Base-by-base conservation (phyloP, 768 basidiomycete genomes). In the Infundibulicybe gibba region DNA sequence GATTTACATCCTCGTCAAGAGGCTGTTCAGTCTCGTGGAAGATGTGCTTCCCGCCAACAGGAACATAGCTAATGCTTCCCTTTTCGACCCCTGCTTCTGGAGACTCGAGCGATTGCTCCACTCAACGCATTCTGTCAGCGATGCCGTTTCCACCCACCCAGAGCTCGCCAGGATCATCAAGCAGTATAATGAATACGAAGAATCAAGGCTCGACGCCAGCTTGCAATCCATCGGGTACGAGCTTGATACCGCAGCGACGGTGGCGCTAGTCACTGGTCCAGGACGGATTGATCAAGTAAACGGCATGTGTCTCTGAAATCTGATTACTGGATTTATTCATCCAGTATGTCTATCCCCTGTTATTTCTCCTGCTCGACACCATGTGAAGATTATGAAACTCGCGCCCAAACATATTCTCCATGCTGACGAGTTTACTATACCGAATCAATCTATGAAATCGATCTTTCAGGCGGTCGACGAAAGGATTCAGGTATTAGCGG, bases 271-370 rank as follows among this genome's bases (percentile, higher is more conserved):
- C 4, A 68, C 66, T 0, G 67, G 68, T 3, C 58, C 54, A 38
- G 67, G 68, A 14, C 53, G 67, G 35, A 67, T 70, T 40, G 67
- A 70, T 52, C 53, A 62, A 41, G 68, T 69, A 41, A 45, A 65
- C 52, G 2, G 30, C 9, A 0, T 43, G 39, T 8, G 15, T 10
- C 11, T 39, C n/a, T 13, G 17, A 9, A 13, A 15, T 35, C n/a
- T 25, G 19, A 10, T 38, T 16, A 9, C 12, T 15, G 21, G 31
- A 17, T 13, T 51, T 15, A 52, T 17, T 13, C 15, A 3, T 42
- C n/a, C 37, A 70, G 69, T 66, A 65, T 53, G 53, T 62, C 13
- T 69, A 59, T 40, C 67, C 69, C 15, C 42, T 70, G 3, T 51
- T 70, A 8, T 68, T 63, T 37, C 59, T 70, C 12, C 57, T 70